A percentile compares a stretch with the other conserved stretches of the same genome.
Conservation (phyloP, 805 yeast genomes). For the Starmerella kuoi region DNA sequence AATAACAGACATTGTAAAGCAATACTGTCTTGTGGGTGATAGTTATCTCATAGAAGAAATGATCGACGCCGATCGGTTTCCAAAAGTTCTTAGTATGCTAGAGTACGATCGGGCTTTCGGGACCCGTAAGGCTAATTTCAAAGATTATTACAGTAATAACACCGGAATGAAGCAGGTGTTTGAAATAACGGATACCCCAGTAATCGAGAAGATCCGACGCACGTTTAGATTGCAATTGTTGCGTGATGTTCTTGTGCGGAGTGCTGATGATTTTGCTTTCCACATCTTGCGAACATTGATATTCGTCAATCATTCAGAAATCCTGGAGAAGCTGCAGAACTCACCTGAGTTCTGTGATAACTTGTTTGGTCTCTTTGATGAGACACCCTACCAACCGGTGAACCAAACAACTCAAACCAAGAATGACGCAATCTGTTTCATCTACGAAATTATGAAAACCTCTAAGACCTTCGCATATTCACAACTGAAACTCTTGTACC, state of each 20-base stretch:
- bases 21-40: slow-evolving; percentile 58
- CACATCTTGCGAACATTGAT: slow-evolving; percentile 55
- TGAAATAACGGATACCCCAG: slow-evolving; percentile 42
- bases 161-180: slow-evolving; percentile 59
- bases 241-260: slow-evolving; percentile 72
- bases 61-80: slow-evolving; percentile 39
- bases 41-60: slow-evolving; percentile 45
- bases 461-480: slow-evolving; percentile 52
- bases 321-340: slow-evolving; percentile 46
- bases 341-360: slow-evolving; percentile 41
- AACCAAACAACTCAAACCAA: not conserved
- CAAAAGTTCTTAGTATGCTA: slow-evolving; percentile 61
- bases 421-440: slow-evolving; percentile 56
- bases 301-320: slow-evolving; percentile 53
- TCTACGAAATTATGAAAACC: slow-evolving; percentile 68
- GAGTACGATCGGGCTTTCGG: slow-evolving; percentile 87
- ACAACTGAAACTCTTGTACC: slow-evolving; percentile 56
- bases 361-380: slow-evolving; percentile 47
- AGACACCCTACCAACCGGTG: slow-evolving; percentile 4
- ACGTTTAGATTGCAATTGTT: slow-evolving; percentile 71
- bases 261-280: slow-evolving; percentile 69
- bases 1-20: slow-evolving; percentile 62
- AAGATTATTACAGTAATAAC: slow-evolving; percentile 48
- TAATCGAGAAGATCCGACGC: slow-evolving; percentile 48
- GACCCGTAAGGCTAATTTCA: slow-evolving; percentile 61